A percentile compares a stretch with the other conserved stretches of the same genome.
Evolutionary conservation across 1,139 yeast genomes (phyloP).

Genomic region (Pichia sp.): DNA sequence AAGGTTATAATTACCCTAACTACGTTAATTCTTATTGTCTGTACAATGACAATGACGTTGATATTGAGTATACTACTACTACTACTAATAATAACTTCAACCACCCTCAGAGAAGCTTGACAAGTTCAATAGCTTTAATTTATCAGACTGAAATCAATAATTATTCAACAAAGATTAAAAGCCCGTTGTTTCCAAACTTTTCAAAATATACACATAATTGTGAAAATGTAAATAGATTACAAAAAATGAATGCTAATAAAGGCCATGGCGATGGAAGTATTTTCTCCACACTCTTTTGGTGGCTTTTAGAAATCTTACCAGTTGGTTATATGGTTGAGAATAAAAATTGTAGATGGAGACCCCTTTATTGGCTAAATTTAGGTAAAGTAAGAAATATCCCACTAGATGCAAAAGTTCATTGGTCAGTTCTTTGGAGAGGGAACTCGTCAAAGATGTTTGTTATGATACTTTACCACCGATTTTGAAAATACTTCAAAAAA

Average conservation of each 20-base stretch:
- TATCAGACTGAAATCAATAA: neutral
- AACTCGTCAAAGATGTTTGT: slow-evolving; percentile 37
- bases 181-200: slow-evolving; percentile 7
- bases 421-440: slow-evolving; percentile 56
- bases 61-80: neutral
- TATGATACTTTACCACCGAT: slow-evolving; percentile 37
- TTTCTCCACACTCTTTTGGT: slow-evolving; percentile 39
- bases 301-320: slow-evolving; percentile 56
- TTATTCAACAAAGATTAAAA: neutral
- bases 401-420: slow-evolving; percentile 40
- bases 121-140: neutral
- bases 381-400: slow-evolving; percentile 49
- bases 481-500: slow-evolving; percentile 15
- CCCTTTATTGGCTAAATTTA: slow-evolving; percentile 44
- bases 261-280: slow-evolving; percentile 33
- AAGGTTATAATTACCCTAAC: slow-evolving; percentile 10
- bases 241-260: slow-evolving; percentile 26
- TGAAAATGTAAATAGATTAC: neutral
- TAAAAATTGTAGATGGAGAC: slow-evolving; percentile 41
- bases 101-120: neutral
- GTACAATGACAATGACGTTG: neutral
- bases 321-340: slow-evolving; percentile 45
- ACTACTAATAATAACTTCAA: neutral
- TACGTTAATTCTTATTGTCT: slow-evolving; percentile 6
- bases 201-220: neutral